Conservation (phyloP, 306 rosid species). For the Dalbergia cochinchinensis region DNA sequence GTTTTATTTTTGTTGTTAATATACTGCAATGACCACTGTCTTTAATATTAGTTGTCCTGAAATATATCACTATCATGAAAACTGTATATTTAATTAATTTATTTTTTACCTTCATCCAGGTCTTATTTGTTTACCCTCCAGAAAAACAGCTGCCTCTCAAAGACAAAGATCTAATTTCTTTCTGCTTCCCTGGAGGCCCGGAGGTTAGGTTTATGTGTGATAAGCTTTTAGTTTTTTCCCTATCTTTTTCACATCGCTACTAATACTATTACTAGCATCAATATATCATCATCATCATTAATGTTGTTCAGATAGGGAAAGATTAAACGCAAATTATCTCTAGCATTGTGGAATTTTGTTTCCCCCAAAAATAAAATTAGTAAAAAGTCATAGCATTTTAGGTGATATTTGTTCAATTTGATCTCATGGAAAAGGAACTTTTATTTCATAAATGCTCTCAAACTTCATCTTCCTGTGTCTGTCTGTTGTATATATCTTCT, state of each 20-base stretch:
- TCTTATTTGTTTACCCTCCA: constrained; percentile 96
- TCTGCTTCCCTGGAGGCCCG: constrained; percentile 97
- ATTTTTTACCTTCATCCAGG: constrained; percentile 55
- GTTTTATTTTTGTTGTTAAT: not conserved
- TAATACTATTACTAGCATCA: not conserved
- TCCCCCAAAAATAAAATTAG: not conserved
- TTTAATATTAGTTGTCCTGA: constrained; percentile 3
- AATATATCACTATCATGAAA: constrained; percentile 34
- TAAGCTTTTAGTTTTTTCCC: constrained; percentile 30
- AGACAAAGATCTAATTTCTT: constrained; percentile 91
- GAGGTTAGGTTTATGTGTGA: constrained; percentile 73
- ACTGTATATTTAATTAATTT: not conserved
- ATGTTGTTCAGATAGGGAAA: constrained; percentile 16
- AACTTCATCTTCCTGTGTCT: no score
- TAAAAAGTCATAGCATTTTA: constrained; percentile 19
- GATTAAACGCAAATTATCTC: constrained; percentile 5
- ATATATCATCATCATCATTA: not conserved
- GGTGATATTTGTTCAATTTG: not conserved
- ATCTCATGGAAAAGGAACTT: not conserved
- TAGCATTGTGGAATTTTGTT: constrained; percentile 12
- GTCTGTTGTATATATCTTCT: no score
- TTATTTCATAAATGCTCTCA: no score
- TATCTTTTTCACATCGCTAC: constrained; percentile 18
- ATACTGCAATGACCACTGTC: constrained; percentile 8
- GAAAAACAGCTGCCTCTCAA: constrained; percentile 89